These are phyloP conservation scores for Fusarium dimerum DNA, from an alignment of 2,329 filamentous ascomycete species.

Conservation along the genomic window DNA sequence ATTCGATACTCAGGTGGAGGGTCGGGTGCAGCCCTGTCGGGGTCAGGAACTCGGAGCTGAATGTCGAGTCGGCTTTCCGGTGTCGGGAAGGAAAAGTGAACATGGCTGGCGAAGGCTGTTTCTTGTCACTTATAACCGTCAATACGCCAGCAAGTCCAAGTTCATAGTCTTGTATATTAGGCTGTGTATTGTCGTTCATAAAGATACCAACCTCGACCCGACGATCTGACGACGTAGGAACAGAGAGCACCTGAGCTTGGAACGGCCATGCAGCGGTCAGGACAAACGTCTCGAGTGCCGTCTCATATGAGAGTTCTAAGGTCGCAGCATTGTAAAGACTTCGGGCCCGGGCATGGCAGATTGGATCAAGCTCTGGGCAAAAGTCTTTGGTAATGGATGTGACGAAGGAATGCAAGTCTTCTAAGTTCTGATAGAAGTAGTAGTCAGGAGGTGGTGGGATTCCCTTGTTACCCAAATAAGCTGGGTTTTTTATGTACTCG, in stretches of 20 bases:
- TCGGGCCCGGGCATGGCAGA: conserved; percentile 52
- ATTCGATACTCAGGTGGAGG: conserved; percentile 66
- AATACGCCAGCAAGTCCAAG: conserved; percentile 77
- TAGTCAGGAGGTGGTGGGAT: conserved; percentile 51
- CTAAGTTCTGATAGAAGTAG: conserved; percentile 71
- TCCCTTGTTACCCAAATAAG: neutral
- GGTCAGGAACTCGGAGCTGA: conserved; percentile 62
- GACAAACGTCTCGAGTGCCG: conserved; percentile 64
- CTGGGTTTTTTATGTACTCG: conserved; percentile 35
- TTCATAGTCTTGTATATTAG: conserved; percentile 66
- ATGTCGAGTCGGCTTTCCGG: conserved; percentile 57
- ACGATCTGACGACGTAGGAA: conserved; percentile 44
- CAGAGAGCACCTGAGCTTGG: conserved; percentile 40
- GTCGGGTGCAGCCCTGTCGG: conserved; percentile 85
- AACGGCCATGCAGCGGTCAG: conserved; percentile 66
- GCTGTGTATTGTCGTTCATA: conserved; percentile 57
- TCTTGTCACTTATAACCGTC: conserved; percentile 74
- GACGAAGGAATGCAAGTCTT: conserved; percentile 56
- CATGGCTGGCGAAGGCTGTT: conserved; percentile 70
- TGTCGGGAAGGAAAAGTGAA: conserved; percentile 87
- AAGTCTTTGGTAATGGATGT: conserved; percentile 52
- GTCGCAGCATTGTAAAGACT: conserved; percentile 55
- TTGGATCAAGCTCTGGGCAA: conserved; percentile 47
- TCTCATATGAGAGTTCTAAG: conserved; percentile 77
- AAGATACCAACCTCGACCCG: conserved; percentile 83